phyloP scores from a whole-genome alignment of 1,284 basidiomycete genomes.

The Cutaneotrichosporon cyanovorans region DNA sequence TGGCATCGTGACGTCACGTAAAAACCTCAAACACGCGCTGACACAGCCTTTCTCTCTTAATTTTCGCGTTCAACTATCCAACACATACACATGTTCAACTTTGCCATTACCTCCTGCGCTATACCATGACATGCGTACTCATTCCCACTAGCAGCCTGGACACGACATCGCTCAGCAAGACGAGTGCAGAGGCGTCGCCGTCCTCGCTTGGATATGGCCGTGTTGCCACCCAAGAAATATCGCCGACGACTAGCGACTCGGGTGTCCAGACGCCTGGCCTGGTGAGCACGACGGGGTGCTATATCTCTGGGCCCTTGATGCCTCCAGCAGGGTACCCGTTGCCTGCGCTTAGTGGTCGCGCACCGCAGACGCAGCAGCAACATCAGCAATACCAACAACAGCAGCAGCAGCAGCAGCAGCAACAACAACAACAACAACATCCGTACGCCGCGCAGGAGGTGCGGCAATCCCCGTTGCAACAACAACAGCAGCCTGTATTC shows the following conservation, averaged over 20 bases:
- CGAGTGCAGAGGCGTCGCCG: background rate
- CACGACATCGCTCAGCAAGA: background rate
- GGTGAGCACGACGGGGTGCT: conserved; percentile 26
- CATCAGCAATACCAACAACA: conserved; percentile 4
- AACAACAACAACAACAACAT: too few species aligned
- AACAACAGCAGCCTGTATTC: background rate
- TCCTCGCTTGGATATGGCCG: too few species aligned
- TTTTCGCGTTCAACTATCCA: background rate
- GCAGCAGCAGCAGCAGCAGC: conserved; percentile 2
- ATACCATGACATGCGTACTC: background rate
- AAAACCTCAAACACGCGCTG: background rate
- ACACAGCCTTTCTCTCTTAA: background rate
- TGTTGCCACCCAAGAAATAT: too few species aligned
- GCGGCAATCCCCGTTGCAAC: background rate
- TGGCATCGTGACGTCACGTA: conserved; percentile 6
- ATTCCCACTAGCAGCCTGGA: background rate
- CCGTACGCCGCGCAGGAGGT: conserved; percentile 4
- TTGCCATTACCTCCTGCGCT: background rate
- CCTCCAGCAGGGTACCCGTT: conserved; percentile 16
- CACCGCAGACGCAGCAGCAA: too few species aligned
- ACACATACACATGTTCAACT: background rate
- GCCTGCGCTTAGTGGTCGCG: background rate
- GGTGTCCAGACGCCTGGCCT: too few species aligned
- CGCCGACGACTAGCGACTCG: too few species aligned
- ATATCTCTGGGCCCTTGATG: conserved; percentile 32